Percentiles rank a stretch among this genome's conserved stretches.
Evolutionary conservation across 495 filamentous ascomycete species (phyloP).

Genomic region (Cairneyella variabilis): DNA sequence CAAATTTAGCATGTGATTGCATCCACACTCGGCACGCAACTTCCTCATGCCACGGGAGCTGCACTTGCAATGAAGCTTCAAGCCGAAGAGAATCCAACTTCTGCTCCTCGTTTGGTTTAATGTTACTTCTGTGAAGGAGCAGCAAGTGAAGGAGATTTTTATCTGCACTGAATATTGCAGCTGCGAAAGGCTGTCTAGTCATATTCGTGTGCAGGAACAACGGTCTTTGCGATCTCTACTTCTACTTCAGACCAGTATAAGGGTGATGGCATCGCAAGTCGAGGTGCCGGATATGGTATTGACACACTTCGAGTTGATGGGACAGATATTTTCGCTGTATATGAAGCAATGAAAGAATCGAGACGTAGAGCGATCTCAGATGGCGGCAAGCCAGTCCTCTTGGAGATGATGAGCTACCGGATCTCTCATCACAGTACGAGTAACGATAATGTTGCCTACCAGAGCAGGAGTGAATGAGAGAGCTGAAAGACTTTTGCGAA

Average conservation of each 20-base stretch:
- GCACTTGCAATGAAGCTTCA: slow-evolving; percentile 90
- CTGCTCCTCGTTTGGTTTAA: slow-evolving; percentile 62
- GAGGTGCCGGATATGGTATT: slow-evolving; percentile 89
- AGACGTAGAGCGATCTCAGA: slow-evolving; percentile 64
- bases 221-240: slow-evolving; percentile 88
- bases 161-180: slow-evolving; percentile 93
- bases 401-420: slow-evolving; percentile 95
- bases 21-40: slow-evolving; percentile 84
- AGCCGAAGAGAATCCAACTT: slow-evolving; percentile 61
- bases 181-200: slow-evolving; percentile 80
- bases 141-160: slow-evolving; percentile 93
- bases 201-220: slow-evolving; percentile 96
- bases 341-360: slow-evolving; percentile 74
- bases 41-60: slow-evolving; percentile 86
- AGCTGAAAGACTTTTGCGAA: slow-evolving; percentile 95
- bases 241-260: slow-evolving; percentile 92
- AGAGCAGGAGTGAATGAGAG: slow-evolving; percentile 85
- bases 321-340: slow-evolving; percentile 91
- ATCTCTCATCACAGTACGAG: slow-evolving; percentile 93
- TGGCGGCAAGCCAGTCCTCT: slow-evolving; percentile 62
- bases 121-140: slow-evolving; percentile 96
- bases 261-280: slow-evolving; percentile 88
- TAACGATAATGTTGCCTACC: slow-evolving; percentile 92
- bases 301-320: slow-evolving; percentile 92
- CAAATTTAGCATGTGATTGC: slow-evolving; percentile 74